Base-by-base conservation (phyloP, 2,329 filamentous ascomycete genomes). In the Calonectria naviculata region DNA sequence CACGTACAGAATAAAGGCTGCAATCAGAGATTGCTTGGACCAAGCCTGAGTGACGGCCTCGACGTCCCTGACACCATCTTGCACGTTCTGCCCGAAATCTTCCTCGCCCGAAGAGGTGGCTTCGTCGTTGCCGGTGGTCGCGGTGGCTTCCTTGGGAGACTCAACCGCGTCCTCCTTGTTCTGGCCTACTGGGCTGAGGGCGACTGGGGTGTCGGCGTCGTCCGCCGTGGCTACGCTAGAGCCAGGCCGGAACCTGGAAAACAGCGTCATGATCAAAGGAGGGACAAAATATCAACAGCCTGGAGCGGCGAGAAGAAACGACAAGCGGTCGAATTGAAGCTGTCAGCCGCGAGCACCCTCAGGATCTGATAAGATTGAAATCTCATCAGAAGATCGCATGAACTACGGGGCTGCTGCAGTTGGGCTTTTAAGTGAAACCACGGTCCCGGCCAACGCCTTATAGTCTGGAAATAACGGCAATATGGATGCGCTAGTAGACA, bases 21-120 rank as follows among this genome's bases (percentile, higher is more conserved):
- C 47, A 73, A 80, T 81, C 65, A 84, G 71, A 7, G 79, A 79
- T 69, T 80, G 81, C 66, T 71, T 78, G 12, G 76, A 78, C 83
- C 83, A 84, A 29, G 83, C 78, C 0, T 76, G 73, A 9, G 83
- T 84, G 60, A 82, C 76, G 10, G 82, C 83, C 73, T 84, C 80
- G 38, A 83, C 80, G n/a, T 76, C 72, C 70, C 79, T 76, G 19
- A 84, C 81, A 75, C 83, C 84, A 1, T 69, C 65, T 1, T 76
- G 77, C 21, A 58, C 52, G 10, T 58, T 36, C 26, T 58, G n/a
- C 17, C 52, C 21, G 7, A 58, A 58, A 38, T 26, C 31, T 13
- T 38, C 52, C 26, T 58, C 52, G 34, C 36, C 31, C 10, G 52
- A 58, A 7, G 52, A 58, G n/a, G n/a, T 46, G 21, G 12, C n/a